A percentile compares a stretch with the other conserved stretches of the same genome.
These are phyloP conservation scores for Nakaseomyces kungkrabaensis DNA, from an alignment of 1,139 yeast genomes.

Conservation along the genomic window DNA sequence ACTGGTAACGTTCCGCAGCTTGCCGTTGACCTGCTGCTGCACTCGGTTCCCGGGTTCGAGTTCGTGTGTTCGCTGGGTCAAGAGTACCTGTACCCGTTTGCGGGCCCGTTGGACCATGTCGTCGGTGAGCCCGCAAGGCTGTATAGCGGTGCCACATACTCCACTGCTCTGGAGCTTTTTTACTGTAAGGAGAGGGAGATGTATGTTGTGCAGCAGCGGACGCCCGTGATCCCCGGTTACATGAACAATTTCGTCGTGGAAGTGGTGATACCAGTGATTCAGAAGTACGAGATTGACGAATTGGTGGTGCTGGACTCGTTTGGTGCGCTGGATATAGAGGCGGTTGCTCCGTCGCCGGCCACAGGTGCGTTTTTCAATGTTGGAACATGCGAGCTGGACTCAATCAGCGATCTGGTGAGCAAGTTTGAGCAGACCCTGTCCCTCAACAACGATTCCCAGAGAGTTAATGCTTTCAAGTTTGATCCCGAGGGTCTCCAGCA, in stretches of 20 bases:
- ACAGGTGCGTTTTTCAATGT: constrained; percentile 8
- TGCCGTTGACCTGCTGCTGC: constrained; percentile 61
- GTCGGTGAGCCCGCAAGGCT: constrained; percentile 4
- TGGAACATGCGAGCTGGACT: constrained; percentile 19
- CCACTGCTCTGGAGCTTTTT: constrained; percentile 54
- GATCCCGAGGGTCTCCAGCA: constrained; percentile 19
- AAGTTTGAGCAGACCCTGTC: constrained; percentile 18
- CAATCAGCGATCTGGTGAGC: constrained; percentile 17
- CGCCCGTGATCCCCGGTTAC: constrained; percentile 70
- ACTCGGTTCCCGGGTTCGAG: constrained; percentile 41
- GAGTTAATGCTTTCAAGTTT: constrained; percentile 17
- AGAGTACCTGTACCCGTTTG: constrained; percentile 64
- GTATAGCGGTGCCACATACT: constrained; percentile 27
- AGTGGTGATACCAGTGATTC: constrained; percentile 44
- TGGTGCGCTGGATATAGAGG: constrained; percentile 43
- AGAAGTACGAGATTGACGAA: constrained; percentile 33
- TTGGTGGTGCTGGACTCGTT: constrained; percentile 60
- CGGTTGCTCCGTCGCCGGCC: constrained; percentile 4
- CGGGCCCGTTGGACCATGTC: constrained; percentile 60
- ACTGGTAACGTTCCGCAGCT: constrained; percentile 88
- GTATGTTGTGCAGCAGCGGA: constrained; percentile 65
- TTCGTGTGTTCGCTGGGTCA: constrained; percentile 51
- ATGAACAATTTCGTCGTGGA: constrained; percentile 42
- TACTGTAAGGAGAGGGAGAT: constrained; percentile 33
- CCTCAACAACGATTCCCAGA: constrained; percentile 12